Conservation (phyloP, 805 yeast genomes). For the Lachancea lanzarotensis region DNA sequence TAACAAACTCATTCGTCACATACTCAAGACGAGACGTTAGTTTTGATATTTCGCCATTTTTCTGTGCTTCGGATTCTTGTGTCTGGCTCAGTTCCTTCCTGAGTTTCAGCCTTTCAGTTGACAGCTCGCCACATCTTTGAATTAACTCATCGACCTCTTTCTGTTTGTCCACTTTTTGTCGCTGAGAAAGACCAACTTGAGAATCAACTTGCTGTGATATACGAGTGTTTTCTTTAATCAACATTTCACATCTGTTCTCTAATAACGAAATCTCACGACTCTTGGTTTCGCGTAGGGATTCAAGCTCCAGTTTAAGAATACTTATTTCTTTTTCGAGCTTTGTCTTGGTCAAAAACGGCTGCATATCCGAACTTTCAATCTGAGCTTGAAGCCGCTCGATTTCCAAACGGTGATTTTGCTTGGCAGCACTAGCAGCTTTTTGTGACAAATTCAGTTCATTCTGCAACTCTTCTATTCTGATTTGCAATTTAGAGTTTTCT, state of each 20-base stretch:
- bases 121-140: conserved; percentile 8
- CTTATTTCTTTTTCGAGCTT: conserved; percentile 15
- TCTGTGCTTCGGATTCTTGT: conserved; percentile 23
- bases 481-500: conserved; percentile 2
- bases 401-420: conserved; percentile 6
- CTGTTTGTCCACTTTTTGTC: conserved; percentile 9
- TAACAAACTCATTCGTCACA: conserved; percentile 21
- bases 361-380: conserved; percentile 9
- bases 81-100: conserved; percentile 20
- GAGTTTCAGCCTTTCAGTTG: conserved; percentile 11
- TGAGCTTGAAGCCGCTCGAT: conserved; percentile 10
- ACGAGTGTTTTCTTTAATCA: conserved; percentile 17
- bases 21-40: conserved; percentile 26
- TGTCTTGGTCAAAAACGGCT: conserved; percentile 10
- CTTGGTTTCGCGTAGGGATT: conserved; percentile 14
- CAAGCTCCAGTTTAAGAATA: conserved; percentile 14
- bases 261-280: conserved; percentile 14
- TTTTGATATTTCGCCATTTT: conserved; percentile 29
- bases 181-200: conserved; percentile 10
- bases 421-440: conserved; percentile 24
- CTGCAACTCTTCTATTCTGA: conserved; percentile 37
- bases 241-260: conserved; percentile 13
- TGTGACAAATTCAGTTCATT: conserved; percentile 38
- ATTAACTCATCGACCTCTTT: conserved; percentile 15
- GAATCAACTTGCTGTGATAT: conserved; percentile 13